A percentile compares a stretch with the other conserved stretches of the same genome.
phyloP scores from a whole-genome alignment of 2,329 filamentous ascomycete genomes.

The Bisporella sp. region DNA sequence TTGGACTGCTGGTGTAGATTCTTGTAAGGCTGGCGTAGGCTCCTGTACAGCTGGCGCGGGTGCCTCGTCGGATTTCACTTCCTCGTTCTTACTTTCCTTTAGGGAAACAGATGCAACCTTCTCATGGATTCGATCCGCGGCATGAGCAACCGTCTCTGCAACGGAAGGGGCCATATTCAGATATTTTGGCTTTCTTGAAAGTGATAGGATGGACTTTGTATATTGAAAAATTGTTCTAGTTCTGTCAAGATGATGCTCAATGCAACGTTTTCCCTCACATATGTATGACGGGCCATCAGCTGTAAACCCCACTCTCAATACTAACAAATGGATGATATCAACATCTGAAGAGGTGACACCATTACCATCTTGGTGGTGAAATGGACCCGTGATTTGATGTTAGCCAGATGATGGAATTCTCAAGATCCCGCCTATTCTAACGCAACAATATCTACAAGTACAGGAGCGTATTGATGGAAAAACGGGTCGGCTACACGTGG shows the following conservation, averaged over 20 bases:
- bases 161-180: slow-evolving; percentile 21
- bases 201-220: neutral
- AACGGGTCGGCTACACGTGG: no score
- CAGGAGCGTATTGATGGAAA: no score
- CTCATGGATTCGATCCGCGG: slow-evolving; percentile 19
- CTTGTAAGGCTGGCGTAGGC: no score
- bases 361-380: neutral
- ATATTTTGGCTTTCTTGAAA: neutral
- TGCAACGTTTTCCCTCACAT: neutral
- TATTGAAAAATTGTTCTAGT: neutral
- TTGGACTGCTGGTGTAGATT: slow-evolving; percentile 8
- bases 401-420: neutral
- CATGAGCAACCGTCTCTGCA: slow-evolving; percentile 15
- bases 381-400: neutral
- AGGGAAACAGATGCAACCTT: slow-evolving; percentile 16
- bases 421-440: no score
- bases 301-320: neutral
- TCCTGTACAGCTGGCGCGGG: slow-evolving; percentile 6
- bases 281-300: neutral
- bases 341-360: slow-evolving; percentile 6
- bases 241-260: neutral
- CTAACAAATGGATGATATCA: slow-evolving; percentile 7
- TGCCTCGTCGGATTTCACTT: slow-evolving; percentile 2
- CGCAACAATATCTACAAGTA: no score
- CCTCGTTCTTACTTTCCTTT: neutral